Percentiles rank a stretch among this genome's conserved stretches.
phyloP scores from a whole-genome alignment of 1,139 yeast species.

The Protomyces gravidus region DNA sequence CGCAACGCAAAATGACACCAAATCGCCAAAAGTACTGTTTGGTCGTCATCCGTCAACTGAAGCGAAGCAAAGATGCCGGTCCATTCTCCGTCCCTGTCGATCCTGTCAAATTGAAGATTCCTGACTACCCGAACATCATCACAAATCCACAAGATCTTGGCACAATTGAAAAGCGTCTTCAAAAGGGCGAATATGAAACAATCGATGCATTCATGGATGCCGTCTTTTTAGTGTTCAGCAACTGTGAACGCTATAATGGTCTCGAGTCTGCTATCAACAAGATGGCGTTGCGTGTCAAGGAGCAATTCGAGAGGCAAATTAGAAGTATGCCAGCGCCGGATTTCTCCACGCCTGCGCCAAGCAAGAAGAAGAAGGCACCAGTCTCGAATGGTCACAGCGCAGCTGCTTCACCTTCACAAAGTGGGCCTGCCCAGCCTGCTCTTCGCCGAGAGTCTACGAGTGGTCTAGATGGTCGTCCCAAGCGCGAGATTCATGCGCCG shows the following conservation, averaged over 20 bases:
- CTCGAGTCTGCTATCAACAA: constrained; percentile 73
- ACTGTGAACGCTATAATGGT: constrained; percentile 84
- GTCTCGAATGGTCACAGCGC: not conserved
- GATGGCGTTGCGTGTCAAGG: constrained; percentile 87
- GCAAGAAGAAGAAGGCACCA: constrained; percentile 35
- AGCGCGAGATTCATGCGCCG: constrained; percentile 95
- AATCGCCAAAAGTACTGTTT: constrained; percentile 29
- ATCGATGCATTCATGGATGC: constrained; percentile 69
- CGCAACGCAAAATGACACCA: constrained; percentile 23
- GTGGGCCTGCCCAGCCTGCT: constrained; percentile 4
- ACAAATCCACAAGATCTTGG: constrained; percentile 89
- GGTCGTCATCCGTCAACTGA: constrained; percentile 57
- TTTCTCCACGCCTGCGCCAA: not conserved
- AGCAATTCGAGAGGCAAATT: constrained; percentile 90
- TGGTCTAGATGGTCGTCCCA: constrained; percentile 68
- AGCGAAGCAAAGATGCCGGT: constrained; percentile 83
- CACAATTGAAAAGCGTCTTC: constrained; percentile 78
- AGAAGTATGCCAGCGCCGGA: constrained; percentile 76
- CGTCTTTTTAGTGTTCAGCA: constrained; percentile 76
- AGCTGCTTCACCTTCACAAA: constrained; percentile 4
- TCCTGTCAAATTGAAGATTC: constrained; percentile 78
- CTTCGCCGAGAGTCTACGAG: constrained; percentile 59
- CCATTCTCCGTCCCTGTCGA: constrained; percentile 92
- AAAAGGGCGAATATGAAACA: constrained; percentile 62
- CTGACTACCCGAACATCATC: constrained; percentile 79